Base-by-base conservation (phyloP, 495 filamentous ascomycete genomes). In the Xylaria sp. region DNA sequence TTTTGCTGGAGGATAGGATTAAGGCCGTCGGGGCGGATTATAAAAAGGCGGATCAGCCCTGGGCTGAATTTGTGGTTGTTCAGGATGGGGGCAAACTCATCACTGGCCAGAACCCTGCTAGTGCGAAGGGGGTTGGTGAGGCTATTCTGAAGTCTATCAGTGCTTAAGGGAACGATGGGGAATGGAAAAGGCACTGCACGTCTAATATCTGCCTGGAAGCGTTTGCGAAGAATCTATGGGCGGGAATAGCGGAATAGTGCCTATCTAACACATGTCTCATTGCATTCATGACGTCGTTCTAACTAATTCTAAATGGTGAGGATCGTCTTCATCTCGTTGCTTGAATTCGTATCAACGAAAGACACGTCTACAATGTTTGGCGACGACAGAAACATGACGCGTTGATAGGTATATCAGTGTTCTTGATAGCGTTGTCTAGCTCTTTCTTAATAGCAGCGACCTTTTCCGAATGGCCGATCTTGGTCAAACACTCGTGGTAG, bases 41-140 rank as follows among this genome's bases (percentile, higher is more conserved):
- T 73, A 83, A 85, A 61, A 92, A 90, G 82, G 87, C 90, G 0
- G 84, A 76, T 0, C 76, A 87, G 76, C 79, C 83, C 8, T 93
- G 85, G 87, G 88, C 73, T 0, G 82, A 81, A 78, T 87, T 90
- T 78, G 88, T 93, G 15, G 84, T 88, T 33, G 85, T 89, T 37
- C 85, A 86, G 55, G 71, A 78, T 46, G 71, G 48, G 2, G 90
- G 90, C 0, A 82, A 80, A 73, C 67, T 94, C 66, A 91, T 94
- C 70, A 93, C 92, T 2, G 92, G 92, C 0, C 91, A 94, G 83
- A 94, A 93, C 73, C 92, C 92, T 19, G 87, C 85, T 11, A 90
- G 88, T 77, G 91, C 90, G 15, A 83, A 81, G 35, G 85, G 77
- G 0, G 81, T 93, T 58, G 91, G 85, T 0, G 84, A 90, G 78